Evolutionary conservation across 2,329 filamentous ascomycete species (phyloP), one percentile per base, ranked within the genome.

Genomic region (Penicillium sp.): DNA sequence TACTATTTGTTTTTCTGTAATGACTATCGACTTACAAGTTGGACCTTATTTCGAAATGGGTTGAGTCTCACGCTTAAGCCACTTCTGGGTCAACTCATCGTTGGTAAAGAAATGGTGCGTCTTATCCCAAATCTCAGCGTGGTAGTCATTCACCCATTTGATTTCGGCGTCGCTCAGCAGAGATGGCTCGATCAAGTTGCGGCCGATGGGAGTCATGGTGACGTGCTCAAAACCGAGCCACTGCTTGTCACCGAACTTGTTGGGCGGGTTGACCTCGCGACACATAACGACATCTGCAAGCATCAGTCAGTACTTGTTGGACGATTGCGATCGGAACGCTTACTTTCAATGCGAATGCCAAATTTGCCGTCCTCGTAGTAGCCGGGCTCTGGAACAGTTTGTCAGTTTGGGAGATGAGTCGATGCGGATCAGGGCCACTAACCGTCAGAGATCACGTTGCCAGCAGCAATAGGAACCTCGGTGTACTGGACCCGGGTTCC

Each of bases 301-400:
- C 13, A 38, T 50, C 14, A 51, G 51, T 58, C 48, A 62, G 50
- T 33, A 41, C 33, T 24, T 14, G 11, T 39, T 18, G 3, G 38
- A 18, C 8, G 16, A 22, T 10, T 9, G 27, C 22, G 28, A 3
- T n/a, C 16, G 24, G 16, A 42, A 44, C 27, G 52, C 75, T 64
- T 62, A 80, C 77, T 99, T 74, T 99, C 94, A 65, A 96, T 96
- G 16, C 94, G 87, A 61, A 99, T 94, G 16, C 94, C 94, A 66
- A 95, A 99, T 35, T 85, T 85, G 43, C 91, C 92, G 64, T 99
- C 94, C 71, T 97, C 92, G 70, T 99, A 99, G 75, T 92, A 99
- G 27, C 94, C 94, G 1, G 94, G 94, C 72, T 99, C 91, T 74
- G 48, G 16, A 42, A 27, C 27, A 62, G 38, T 65, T 52, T 46